Percentiles rank a stretch among this genome's conserved stretches.
phyloP scores from a whole-genome alignment of 139 green algal genomes.

The Dunaliella sp. region DNA sequence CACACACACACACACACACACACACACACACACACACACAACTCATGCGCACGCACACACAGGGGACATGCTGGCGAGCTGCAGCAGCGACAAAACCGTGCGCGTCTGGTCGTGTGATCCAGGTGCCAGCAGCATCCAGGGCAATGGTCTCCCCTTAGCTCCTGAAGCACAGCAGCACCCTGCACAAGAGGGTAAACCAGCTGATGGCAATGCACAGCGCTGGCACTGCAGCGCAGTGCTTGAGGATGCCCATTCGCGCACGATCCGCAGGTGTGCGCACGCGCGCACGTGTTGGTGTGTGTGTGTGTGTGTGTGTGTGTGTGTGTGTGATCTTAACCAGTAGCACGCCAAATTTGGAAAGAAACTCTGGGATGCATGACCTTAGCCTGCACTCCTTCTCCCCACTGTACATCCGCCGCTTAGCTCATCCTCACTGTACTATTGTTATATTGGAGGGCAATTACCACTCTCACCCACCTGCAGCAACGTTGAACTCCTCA shows the following conservation, averaged over 20 bases:
- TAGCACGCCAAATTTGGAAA: no score
- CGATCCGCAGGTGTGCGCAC: slow-evolving; percentile 75
- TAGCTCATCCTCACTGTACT: no score
- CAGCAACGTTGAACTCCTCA: no score
- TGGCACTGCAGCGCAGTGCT: slow-evolving; percentile 74
- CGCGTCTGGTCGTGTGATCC: slow-evolving; percentile 69
- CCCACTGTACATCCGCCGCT: no score
- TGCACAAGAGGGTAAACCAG: background rate
- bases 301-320: no score
- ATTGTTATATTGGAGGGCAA: no score
- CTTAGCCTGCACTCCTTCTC: no score
- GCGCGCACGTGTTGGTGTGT: no score
- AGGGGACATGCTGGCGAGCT: slow-evolving; percentile 83
- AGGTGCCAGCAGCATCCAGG: background rate
- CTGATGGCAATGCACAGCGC: slow-evolving; percentile 1
- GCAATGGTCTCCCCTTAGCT: no score
- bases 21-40: background rate
- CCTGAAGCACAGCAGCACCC: background rate
- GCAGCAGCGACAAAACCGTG: slow-evolving; percentile 86
- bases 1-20: background rate
- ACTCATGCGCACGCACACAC: background rate
- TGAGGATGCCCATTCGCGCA: slow-evolving; percentile 78
- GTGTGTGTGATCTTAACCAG: no score
- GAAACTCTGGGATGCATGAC: no score
- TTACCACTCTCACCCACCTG: no score